Percentiles rank a stretch among this genome's conserved stretches.
Conservation (phyloP, 1,284 basidiomycete genomes). For the Ceratobasidium sp. region DNA sequence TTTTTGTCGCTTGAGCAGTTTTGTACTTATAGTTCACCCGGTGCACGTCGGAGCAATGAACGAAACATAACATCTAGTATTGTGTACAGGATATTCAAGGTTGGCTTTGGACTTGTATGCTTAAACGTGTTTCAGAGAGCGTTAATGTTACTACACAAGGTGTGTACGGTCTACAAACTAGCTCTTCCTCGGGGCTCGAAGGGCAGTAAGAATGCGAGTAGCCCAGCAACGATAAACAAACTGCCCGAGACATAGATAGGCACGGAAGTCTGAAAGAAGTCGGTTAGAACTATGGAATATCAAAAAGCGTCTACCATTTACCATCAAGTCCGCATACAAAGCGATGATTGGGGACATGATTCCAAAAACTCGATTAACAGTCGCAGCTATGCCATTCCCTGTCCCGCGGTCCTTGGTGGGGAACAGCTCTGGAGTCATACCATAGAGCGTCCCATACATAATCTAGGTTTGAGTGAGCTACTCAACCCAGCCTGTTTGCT, state of each 20-base stretch:
- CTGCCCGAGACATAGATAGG: slow-evolving; percentile 80
- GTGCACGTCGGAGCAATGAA: no score
- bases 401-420: slow-evolving; percentile 80
- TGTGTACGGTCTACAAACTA: slow-evolving; percentile 62
- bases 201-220: slow-evolving; percentile 74
- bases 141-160: no score
- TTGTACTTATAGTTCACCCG: no score
- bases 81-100: no score
- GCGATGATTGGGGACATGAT: slow-evolving; percentile 78
- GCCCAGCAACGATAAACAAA: slow-evolving; percentile 72
- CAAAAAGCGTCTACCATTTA: background rate
- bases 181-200: slow-evolving; percentile 79
- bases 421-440: slow-evolving; percentile 67
- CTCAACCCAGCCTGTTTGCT: slow-evolving; percentile 50
- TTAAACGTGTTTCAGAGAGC: no score
- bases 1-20: no score
- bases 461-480: background rate
- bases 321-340: slow-evolving; percentile 69
- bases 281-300: background rate
- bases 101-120: no score
- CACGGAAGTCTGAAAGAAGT: slow-evolving; percentile 62
- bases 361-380: slow-evolving; percentile 74
- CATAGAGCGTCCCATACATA: slow-evolving; percentile 51
- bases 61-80: no score
- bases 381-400: slow-evolving; percentile 75